Evolutionary conservation across 2,329 filamentous ascomycete genomes (phyloP).

Genomic region (Bipolaris victoriae): DNA sequence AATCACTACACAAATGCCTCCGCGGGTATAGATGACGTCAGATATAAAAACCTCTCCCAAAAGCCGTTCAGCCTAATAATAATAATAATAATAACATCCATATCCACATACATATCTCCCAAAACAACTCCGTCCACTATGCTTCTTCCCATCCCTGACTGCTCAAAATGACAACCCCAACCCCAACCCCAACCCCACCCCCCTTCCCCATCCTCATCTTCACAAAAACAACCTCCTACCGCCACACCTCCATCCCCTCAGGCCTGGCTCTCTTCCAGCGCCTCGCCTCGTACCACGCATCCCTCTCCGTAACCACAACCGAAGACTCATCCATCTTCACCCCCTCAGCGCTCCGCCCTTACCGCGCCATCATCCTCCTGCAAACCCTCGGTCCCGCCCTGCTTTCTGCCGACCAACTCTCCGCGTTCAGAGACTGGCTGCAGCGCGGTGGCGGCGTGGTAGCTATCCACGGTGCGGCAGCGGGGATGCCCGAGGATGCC

Average conservation of each 20-base stretch:
- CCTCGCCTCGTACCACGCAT: constrained; percentile 5
- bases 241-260: constrained; percentile 35
- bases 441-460: constrained; percentile 31
- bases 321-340: constrained; percentile 29
- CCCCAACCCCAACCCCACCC: background rate
- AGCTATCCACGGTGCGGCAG: constrained; percentile 36
- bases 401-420: constrained; percentile 17
- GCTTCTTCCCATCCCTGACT: too few relatives aligned
- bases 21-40: background rate
- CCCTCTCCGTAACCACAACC: constrained; percentile 19
- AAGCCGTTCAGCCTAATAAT: background rate
- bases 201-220: constrained; percentile 31
- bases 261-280: constrained; percentile 21
- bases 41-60: background rate
- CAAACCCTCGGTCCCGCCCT: constrained; percentile 25
- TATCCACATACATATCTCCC: background rate
- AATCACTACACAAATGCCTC: background rate
- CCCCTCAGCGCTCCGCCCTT: constrained; percentile 7
- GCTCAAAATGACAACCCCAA: background rate
- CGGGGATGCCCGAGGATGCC: constrained; percentile 28
- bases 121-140: too few relatives aligned
- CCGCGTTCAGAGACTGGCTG: constrained; percentile 24
- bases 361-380: constrained; percentile 24
- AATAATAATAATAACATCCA: too few relatives aligned
- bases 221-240: constrained; percentile 36